Base-by-base conservation (phyloP, 352 stramenopile species). In the Phytophthora cactorum region DNA sequence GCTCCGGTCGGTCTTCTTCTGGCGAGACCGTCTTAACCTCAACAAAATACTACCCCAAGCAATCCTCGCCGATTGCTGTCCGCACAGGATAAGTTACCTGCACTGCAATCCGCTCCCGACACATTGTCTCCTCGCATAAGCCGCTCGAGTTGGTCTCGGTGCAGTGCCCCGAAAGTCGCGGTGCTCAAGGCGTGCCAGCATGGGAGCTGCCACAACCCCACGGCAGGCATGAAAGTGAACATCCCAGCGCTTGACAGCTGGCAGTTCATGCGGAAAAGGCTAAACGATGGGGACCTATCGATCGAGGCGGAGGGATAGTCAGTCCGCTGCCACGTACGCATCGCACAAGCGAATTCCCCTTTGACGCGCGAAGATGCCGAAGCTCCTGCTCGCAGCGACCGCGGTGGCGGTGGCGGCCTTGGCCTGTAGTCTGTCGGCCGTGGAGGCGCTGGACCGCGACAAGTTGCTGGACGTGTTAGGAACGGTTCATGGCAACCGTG, bases 391-490 rank as follows among this genome's bases (percentile, higher is more conserved):
- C 28, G 47, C 50, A 49, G 43, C 32, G 31, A 68, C 39, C 25
- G 25, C 43, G 38, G 55, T 49, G 45, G 17, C 17, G 17, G 10
- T 74, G 57, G 52, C 29, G 28, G 47, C 50, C 4, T 10, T 76
- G 55, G 43, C 34, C 29, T 72, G 45, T 47, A 54, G 54, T 22
- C 32, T 59, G 28, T 49, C 62, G 14, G 39, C 22, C n/a, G 67
- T 63, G 12, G 52, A 72, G 28, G 70, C 65, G 15, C 53, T 81
- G 17, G 63, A 78, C 46, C 70, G 70, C 8, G 67, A 77, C 43
- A 70, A 75, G 29, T 47, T 77, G 65, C 56, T 77, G 31, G 66
- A 77, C 46, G 68, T 81, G 29, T 43, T 79, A 45, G 70, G 52
- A 11, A 72, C 59, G 11, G 74, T 81, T 45, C 74, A 80, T 38